Evolutionary conservation across 2,329 filamentous ascomycete species (phyloP).

Genomic region (Calycina herbarum): DNA sequence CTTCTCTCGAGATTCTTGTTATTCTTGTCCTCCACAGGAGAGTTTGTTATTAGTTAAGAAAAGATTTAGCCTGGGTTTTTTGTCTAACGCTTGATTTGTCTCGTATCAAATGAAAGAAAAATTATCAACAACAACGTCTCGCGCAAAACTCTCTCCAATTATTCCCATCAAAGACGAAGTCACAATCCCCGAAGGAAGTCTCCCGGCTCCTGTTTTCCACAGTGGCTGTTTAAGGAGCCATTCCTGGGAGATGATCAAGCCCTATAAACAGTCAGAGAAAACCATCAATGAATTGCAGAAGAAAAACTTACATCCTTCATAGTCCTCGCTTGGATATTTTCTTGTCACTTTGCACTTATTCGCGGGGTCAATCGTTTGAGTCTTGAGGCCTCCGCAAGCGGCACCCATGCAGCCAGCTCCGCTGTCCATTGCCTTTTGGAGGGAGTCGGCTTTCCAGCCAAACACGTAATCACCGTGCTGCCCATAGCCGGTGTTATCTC

Average conservation of each 20-base stretch:
- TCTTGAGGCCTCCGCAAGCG: slow-evolving; percentile 12
- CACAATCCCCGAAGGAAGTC: neutral
- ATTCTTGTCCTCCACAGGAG: neutral
- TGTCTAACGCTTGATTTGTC: neutral
- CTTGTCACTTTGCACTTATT: slow-evolving; percentile 10
- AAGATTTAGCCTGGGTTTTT: neutral
- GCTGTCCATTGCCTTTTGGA: slow-evolving; percentile 40
- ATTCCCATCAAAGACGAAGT: neutral
- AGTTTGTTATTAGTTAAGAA: neutral
- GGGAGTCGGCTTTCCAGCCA: slow-evolving; percentile 50
- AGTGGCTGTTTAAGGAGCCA: neutral
- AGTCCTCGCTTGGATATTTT: slow-evolving; percentile 6
- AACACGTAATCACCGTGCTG: slow-evolving; percentile 55
- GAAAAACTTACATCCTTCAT: slow-evolving; percentile 13
- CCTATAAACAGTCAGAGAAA: neutral
- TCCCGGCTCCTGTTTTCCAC: neutral
- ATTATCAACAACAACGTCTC: neutral
- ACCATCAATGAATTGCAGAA: neutral
- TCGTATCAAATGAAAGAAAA: neutral
- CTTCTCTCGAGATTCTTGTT: neutral
- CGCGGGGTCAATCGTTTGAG: neutral
- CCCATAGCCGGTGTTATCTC: slow-evolving; percentile 48
- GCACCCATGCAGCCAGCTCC: slow-evolving; percentile 11
- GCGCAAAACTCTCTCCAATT: neutral
- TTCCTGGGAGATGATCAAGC: neutral